Base-by-base conservation (phyloP, 257 asterid species). In the Echites panduratus region DNA sequence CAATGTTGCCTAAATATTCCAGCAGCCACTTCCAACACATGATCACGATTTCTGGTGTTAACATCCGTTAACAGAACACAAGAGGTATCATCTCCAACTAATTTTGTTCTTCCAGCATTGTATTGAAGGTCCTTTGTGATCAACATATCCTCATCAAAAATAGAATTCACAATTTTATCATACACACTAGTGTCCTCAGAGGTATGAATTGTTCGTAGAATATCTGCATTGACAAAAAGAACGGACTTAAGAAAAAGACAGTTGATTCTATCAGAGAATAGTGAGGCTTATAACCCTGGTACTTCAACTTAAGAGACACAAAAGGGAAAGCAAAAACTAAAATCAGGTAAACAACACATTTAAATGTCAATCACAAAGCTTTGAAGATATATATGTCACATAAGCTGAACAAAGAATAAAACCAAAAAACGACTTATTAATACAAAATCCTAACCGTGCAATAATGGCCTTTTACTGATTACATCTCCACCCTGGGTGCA, bases 1-100 rank as follows among this genome's bases (percentile, higher is more conserved):
- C 97, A 88, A 79, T 94, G 99, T 77, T 76, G 86, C 78, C 88
- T 85, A 82, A 76, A 89, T 64, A 88, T 84, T 81, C 84, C 94
- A 69, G 76, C 75, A 59, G 95, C 89, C 74, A 85, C 77, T 78
- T 91, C 89, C 66, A 85, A 57, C 74, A 89, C 85, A 68, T 77
- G 85, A 79, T 88, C 95, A 71, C 97, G 93, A 17, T 78, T 76
- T 53, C 84, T 82, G 57, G 96, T 91, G 82, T 90, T 86, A 65
- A 85, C 82, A 69, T 88, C 94, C 8, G 89, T 71, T 73, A 83
- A 90, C 73, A 84, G 73, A 74, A 80, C 71, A 53, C 87, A 83
- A 20, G 96, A 86, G 59, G 85, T 80, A 79, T 87, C 93, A 75
- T 83, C 86, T 79, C 75, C 83, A 69, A 71, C 74, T 57, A 83